phyloP scores from a whole-genome alignment of 352 stramenopile species.

The Stephanocyclus meneghinianus region DNA sequence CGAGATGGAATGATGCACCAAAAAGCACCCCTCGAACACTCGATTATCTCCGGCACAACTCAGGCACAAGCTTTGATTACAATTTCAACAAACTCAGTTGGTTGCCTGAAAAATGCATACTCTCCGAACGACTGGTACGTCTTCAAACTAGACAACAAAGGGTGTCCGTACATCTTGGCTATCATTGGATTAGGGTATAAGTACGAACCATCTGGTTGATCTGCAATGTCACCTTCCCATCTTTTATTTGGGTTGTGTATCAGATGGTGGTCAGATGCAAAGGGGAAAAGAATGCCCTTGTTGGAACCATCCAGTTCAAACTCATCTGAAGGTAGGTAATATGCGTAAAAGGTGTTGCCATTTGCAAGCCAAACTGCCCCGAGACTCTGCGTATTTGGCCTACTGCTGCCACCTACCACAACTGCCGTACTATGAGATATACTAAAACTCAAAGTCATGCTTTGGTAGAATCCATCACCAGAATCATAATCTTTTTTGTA shows the following conservation, averaged over 20 bases:
- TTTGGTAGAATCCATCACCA: not conserved
- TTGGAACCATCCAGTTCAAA: not conserved
- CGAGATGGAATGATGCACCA: not conserved
- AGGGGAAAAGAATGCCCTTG: not conserved
- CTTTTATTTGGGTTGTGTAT: not conserved
- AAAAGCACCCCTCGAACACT: not conserved
- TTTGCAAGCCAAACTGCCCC: not conserved
- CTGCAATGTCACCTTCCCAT: not conserved
- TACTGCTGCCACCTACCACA: not conserved
- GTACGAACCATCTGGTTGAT: not conserved
- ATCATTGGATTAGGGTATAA: not conserved
- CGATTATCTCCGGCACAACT: too few species aligned
- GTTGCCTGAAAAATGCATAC: not conserved
- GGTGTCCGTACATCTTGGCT: not conserved
- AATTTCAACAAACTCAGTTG: not conserved
- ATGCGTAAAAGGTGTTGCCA: not conserved
- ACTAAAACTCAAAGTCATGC: not conserved
- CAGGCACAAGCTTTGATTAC: not conserved
- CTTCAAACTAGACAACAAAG: not conserved
- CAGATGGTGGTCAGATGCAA: conserved; percentile 1
- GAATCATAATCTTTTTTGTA: not conserved
- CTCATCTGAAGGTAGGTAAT: not conserved
- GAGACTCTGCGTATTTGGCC: not conserved
- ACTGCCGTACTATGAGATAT: not conserved
- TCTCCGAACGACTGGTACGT: not conserved